phyloP scores from a whole-genome alignment of 2,329 filamentous ascomycete species.

The Talaromyces sp. region DNA sequence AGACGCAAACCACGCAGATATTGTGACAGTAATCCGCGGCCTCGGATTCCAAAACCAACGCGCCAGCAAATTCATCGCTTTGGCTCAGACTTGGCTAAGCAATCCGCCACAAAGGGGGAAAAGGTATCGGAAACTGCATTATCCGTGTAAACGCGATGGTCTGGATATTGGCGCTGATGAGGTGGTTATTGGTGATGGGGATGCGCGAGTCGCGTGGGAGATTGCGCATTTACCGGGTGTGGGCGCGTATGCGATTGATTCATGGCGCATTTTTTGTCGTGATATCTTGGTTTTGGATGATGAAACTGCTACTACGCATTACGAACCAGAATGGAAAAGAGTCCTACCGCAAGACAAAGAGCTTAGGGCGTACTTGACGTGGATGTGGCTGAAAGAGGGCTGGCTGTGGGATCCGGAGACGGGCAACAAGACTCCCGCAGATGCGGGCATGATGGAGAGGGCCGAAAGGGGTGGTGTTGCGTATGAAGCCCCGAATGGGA shows the following conservation, averaged over 20 bases:
- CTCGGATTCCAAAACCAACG: conserved; percentile 69
- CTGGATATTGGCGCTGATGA: conserved; percentile 46
- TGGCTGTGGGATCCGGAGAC: conserved; percentile 74
- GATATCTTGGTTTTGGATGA: conserved; percentile 59
- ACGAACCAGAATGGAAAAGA: conserved; percentile 83
- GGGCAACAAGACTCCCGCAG: conserved; percentile 47
- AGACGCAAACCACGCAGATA: conserved; percentile 50
- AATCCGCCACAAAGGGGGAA: conserved; percentile 57
- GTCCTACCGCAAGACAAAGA: conserved; percentile 83
- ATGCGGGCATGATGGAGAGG: conserved; percentile 33
- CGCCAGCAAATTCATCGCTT: conserved; percentile 62
- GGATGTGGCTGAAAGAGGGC: conserved; percentile 88
- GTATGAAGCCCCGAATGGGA: conserved; percentile 34
- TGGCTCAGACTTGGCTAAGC: conserved; percentile 65
- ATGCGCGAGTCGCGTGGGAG: conserved; percentile 64
- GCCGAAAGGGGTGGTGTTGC: conserved; percentile 38
- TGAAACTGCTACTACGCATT: conserved; percentile 24
- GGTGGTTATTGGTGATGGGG: conserved; percentile 34
- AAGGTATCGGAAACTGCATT: conserved; percentile 55
- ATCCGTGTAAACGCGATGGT: conserved; percentile 49
- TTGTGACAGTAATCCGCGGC: conserved; percentile 61
- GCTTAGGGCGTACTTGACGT: conserved; percentile 76
- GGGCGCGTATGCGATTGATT: conserved; percentile 78
- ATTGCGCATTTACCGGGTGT: conserved; percentile 76
- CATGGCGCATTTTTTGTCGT: conserved; percentile 90